These are phyloP conservation scores for Pezicula carpinea DNA, from an alignment of 2,329 filamentous ascomycete genomes.

Conservation along the genomic window DNA sequence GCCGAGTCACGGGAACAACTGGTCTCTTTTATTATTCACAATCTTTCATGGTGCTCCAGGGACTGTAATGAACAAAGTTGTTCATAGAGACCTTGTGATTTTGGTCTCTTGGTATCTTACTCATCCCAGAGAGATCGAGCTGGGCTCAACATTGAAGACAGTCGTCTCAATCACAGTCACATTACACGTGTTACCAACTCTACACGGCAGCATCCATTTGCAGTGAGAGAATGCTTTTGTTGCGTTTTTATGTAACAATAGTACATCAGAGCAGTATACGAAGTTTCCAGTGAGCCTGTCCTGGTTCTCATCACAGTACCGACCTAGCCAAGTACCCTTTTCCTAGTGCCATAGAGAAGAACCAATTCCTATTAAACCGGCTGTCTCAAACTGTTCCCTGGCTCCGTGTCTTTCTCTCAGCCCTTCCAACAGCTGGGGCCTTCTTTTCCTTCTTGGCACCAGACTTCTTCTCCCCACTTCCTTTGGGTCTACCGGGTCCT, in stretches of 20 bases:
- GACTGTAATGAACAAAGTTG: no score
- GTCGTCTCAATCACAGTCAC: no score
- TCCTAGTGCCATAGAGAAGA: neutral
- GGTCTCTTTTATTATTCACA: no score
- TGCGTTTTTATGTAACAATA: neutral
- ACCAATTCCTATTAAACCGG: neutral
- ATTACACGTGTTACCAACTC: no score
- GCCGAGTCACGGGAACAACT: no score
- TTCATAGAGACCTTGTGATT: no score
- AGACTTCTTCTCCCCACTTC: neutral
- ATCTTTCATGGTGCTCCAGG: no score
- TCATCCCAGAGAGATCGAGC: no score
- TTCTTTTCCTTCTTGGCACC: slow-evolving; percentile 25
- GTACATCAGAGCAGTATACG: neutral
- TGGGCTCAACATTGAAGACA: no score
- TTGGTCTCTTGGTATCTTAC: no score
- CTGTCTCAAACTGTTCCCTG: slow-evolving; percentile 13
- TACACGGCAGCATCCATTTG: no score
- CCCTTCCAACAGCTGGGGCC: slow-evolving; percentile 18
- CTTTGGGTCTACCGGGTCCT: slow-evolving; percentile 4
- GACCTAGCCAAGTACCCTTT: slow-evolving; percentile 7
- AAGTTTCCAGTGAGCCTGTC: neutral
- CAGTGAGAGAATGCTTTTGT: no score
- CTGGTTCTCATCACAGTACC: neutral
- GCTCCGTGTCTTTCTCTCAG: slow-evolving; percentile 25